Percentiles rank a stretch among this genome's conserved stretches.
Conservation (phyloP, 805 yeast species). For the Cyberlindnera bimundalis region DNA sequence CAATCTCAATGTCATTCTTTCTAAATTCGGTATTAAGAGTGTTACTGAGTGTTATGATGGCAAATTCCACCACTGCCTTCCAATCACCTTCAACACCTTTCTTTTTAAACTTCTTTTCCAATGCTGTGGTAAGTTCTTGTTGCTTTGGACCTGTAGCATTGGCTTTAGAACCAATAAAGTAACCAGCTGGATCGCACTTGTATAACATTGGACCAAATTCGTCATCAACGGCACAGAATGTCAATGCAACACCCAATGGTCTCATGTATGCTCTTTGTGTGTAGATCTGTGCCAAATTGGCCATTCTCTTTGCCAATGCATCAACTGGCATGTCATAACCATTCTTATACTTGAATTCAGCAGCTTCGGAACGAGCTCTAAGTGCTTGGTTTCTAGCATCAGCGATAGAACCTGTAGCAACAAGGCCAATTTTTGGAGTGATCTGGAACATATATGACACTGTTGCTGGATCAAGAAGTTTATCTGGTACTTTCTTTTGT, state of each 20-base stretch:
- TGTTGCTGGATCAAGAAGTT: slow-evolving; percentile 81
- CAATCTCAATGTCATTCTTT: slow-evolving; percentile 90
- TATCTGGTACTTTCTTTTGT: slow-evolving; percentile 96
- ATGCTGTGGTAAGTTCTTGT: slow-evolving; percentile 86
- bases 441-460: slow-evolving; percentile 84
- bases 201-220: slow-evolving; percentile 84
- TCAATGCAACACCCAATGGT: slow-evolving; percentile 91
- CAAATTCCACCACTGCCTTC: slow-evolving; percentile 86
- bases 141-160: slow-evolving; percentile 96
- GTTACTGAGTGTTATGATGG: slow-evolving; percentile 79
- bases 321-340: slow-evolving; percentile 98
- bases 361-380: slow-evolving; percentile 93
- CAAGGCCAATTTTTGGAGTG: slow-evolving; percentile 79
- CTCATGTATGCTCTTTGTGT: slow-evolving; percentile 99
- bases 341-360: slow-evolving; percentile 89
- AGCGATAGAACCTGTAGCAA: slow-evolving; percentile 93
- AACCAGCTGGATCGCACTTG: slow-evolving; percentile 98
- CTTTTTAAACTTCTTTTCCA: slow-evolving; percentile 87
- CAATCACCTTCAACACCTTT: slow-evolving; percentile 74
- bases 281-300: slow-evolving; percentile 90
- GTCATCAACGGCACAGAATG: slow-evolving; percentile 85
- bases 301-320: slow-evolving; percentile 89
- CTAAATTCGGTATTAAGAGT: slow-evolving; percentile 91
- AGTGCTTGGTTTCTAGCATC: slow-evolving; percentile 90
- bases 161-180: slow-evolving; percentile 86